Conservation (phyloP, 495 filamentous ascomycete species). For the Aspergillus olivimuriae region DNA sequence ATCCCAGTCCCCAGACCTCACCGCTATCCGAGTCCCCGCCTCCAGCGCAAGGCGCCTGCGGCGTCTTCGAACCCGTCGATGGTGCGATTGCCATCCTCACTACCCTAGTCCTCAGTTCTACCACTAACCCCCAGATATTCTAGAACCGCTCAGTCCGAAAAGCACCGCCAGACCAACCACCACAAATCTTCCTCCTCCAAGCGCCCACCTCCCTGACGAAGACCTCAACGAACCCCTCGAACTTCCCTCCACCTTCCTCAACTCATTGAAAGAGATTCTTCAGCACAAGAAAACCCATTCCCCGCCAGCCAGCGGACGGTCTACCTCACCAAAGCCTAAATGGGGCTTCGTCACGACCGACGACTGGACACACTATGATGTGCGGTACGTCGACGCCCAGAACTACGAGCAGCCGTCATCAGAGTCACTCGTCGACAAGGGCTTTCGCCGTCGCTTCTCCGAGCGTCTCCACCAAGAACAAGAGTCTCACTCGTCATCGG, state of each 20-base stretch:
- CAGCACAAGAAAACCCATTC: slow-evolving; percentile 1
- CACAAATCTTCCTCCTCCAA: slow-evolving; percentile 1
- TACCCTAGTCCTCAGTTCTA: too few species aligned
- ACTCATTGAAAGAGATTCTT: slow-evolving; percentile 8
- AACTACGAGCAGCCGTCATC: slow-evolving; percentile 19
- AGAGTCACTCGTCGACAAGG: slow-evolving; percentile 18
- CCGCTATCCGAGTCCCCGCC: background rate
- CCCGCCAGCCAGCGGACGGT: slow-evolving; percentile 2
- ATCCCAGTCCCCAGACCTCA: slow-evolving; percentile 11
- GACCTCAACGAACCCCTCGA: too few species aligned
- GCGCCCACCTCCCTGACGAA: background rate
- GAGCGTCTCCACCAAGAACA: slow-evolving; percentile 15
- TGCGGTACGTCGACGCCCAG: slow-evolving; percentile 10
- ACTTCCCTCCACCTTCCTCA: slow-evolving; percentile 5
- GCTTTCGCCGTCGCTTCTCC: slow-evolving; percentile 26
- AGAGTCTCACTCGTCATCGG: slow-evolving; percentile 5
- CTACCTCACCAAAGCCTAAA: slow-evolving; percentile 6
- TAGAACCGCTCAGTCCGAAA: too few species aligned
- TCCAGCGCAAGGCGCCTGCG: background rate
- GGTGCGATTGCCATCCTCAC: too few species aligned
- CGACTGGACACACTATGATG: slow-evolving; percentile 9
- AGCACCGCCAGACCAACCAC: slow-evolving; percentile 15
- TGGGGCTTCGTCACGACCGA: slow-evolving; percentile 8
- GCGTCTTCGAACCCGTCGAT: background rate
- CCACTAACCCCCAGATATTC: too few species aligned